Evolutionary conservation across 2,329 filamentous ascomycete genomes (phyloP).

Genomic region (Pseudogymnoascus sp.): DNA sequence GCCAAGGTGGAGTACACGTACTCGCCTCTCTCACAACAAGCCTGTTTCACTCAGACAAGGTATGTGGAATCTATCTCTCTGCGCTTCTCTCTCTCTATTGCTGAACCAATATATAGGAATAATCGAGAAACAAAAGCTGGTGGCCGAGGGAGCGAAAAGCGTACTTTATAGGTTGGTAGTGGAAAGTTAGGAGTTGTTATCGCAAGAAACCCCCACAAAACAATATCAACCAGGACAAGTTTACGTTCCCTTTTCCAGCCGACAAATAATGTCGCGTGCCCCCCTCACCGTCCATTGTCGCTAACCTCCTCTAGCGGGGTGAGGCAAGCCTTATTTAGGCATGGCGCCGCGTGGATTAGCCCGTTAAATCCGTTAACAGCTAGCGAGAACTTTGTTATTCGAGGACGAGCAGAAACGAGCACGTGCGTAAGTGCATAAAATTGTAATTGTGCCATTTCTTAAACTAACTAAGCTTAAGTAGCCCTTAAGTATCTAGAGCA

Average conservation of each 20-base stretch:
- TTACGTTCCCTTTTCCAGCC: slow-evolving; percentile 1
- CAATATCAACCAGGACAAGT: slow-evolving; percentile 5
- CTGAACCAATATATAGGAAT: not conserved
- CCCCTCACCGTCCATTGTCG: slow-evolving; percentile 6
- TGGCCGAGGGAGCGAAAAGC: not conserved
- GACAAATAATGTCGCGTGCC: slow-evolving; percentile 9
- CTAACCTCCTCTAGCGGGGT: not conserved
- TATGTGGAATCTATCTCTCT: not conserved
- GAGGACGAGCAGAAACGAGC: not conserved
- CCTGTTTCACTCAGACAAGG: not conserved
- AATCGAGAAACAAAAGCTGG: not conserved
- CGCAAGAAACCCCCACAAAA: not conserved
- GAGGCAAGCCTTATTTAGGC: not conserved
- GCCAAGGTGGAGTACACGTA: slow-evolving; percentile 6
- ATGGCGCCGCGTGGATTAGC: not conserved
- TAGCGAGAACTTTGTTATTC: slow-evolving; percentile 6
- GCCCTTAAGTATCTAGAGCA: too few species aligned
- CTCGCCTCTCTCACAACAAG: slow-evolving; percentile 3
- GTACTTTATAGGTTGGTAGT: not conserved
- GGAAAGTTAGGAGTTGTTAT: not conserved
- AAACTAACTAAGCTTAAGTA: not conserved
- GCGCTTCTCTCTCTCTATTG: not conserved
- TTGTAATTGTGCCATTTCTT: not conserved
- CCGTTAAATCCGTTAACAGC: not conserved
- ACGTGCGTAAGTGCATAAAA: not conserved